Base-by-base conservation (phyloP, 306 rosid species). In the Rosa multiflora region DNA sequence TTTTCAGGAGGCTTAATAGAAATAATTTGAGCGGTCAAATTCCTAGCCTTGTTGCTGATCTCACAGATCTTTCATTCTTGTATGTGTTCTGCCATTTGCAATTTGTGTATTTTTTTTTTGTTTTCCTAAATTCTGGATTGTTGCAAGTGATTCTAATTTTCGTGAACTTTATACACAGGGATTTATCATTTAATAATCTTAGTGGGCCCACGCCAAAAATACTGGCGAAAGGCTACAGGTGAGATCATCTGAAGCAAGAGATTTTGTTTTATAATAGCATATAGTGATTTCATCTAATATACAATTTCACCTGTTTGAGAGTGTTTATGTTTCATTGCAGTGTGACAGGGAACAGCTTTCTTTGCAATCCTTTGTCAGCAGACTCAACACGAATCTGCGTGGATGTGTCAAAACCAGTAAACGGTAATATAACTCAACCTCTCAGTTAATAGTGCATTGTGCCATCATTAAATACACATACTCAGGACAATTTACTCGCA, bases 221-320 rank as follows among this genome's bases (percentile, higher is more conserved):
- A 83, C 88, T 87, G 84, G 98, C 98, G 4, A 89, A 93, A 81
- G 94, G 91, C 51, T 96, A 85, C 86, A 96, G 98, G 99, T 96
- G 82, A 91, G 92, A 62, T 59, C 46, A 82, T 66, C n/a, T 37
- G 59, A 56, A 72, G 26, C 69, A 55, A 73, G 74, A 61, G 44
- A 44, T 67, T 48, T 66, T 49, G 0, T 26, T 35, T 74, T 43
- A 15, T 5, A 47, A 21, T 7, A 26, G 6, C 15, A 32, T 48
- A 5, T 49, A 62, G 17, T 46, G 14, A 35, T 64, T 63, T 29
- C 40, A 15, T 10, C 48, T 18, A 14, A 5, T 40, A 26, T 47
- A 12, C 13, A 4, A 56, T 51, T 73, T 52, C 35, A 0, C 26
- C 21, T 6, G 17, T 40, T 77, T 89, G 82, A 88, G 79, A 44